Evolutionary conservation across 179 eudicot genomes (phyloP), one percentile per base, ranked within the genome.

Genomic region (Heliamphora pulchella): DNA sequence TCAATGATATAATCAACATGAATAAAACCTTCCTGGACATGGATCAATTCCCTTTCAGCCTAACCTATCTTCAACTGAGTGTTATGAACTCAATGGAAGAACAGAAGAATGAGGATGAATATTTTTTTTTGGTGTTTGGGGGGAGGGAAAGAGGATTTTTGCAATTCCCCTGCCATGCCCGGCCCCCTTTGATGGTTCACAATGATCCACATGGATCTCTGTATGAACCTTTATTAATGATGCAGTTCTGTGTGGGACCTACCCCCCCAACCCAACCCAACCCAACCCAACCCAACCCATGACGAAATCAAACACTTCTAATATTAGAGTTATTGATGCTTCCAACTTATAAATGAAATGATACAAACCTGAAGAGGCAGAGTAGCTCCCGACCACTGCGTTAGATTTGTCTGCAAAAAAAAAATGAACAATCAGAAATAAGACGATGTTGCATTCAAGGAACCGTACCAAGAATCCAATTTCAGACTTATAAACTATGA

Each of bases 301-400:
- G 50, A 14, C 7, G 5, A 22, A 64, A 64, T 2, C 69, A 64
- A 20, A 5, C 31, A 4, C 22, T 61, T 61, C 20, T 3, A 61
- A 17, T 3, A 61, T 15, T 17, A 18, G 10, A 57, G 11, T 2
- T 8, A 17, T 15, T 6, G 31, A 65, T 62, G 80, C 72, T 54
- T 66, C 79, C 5, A 10, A 66, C 43, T 76, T 47, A 55, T 7
- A 31, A 71, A 73, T 8, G 15, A 10, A 39, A 74, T 54, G 51
- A 58, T 17, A 80, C 93, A 79, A 86, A 96, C 99, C 99, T 94
- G 98, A 78, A 96, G 94, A 82, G 98, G 98, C 80, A 96, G 87
- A 80, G 97, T 96, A 79, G 99, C 96, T 73, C 99, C 98, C 78
- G 98, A 94, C 98, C 99, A 96, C 86, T 90, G 98, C 1, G 99